Conservation (phyloP, 169 alveolate species). For the Blepharisma undulans region DNA sequence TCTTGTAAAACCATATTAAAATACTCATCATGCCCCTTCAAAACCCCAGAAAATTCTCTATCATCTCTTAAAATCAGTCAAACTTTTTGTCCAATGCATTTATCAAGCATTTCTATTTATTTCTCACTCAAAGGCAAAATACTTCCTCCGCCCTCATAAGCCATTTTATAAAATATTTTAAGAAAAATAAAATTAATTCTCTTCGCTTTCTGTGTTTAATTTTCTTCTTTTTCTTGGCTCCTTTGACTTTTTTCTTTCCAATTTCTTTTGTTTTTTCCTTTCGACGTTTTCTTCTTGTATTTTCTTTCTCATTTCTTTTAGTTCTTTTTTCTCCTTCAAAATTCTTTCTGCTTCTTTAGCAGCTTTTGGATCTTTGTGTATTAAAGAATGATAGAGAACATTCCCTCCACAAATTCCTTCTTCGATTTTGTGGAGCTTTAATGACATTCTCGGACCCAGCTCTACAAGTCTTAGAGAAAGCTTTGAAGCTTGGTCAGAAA, state of each 20-base stretch:
- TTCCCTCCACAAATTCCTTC: conserved; percentile 83
- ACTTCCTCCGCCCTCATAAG: conserved; percentile 42
- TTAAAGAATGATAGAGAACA: conserved; percentile 70
- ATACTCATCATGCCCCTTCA: conserved; percentile 74
- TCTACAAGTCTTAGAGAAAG: conserved; percentile 75
- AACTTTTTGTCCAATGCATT: conserved; percentile 65
- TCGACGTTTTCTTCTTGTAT: conserved; percentile 71
- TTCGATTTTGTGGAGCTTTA: conserved; percentile 71
- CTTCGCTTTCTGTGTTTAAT: neutral
- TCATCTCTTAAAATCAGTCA: conserved; percentile 70
- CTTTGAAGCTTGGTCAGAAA: conserved; percentile 63
- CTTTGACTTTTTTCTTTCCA: neutral
- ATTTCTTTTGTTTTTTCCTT: conserved; percentile 39
- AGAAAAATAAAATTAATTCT: neutral
- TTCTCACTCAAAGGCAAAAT: conserved; percentile 2
- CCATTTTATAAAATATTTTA: conserved; percentile 19
- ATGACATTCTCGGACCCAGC: conserved; percentile 77
- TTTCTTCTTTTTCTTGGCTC: neutral
- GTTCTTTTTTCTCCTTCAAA: conserved; percentile 56
- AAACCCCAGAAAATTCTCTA: conserved; percentile 69
- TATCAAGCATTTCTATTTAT: conserved; percentile 62
- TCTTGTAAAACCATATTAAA: conserved; percentile 41
- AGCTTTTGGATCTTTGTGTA: conserved; percentile 61
- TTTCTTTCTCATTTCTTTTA: conserved; percentile 66
- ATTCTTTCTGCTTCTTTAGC: conserved; percentile 49